These are phyloP conservation scores for Brassica incana DNA, from an alignment of 345 rosid species.

Conservation along the genomic window DNA sequence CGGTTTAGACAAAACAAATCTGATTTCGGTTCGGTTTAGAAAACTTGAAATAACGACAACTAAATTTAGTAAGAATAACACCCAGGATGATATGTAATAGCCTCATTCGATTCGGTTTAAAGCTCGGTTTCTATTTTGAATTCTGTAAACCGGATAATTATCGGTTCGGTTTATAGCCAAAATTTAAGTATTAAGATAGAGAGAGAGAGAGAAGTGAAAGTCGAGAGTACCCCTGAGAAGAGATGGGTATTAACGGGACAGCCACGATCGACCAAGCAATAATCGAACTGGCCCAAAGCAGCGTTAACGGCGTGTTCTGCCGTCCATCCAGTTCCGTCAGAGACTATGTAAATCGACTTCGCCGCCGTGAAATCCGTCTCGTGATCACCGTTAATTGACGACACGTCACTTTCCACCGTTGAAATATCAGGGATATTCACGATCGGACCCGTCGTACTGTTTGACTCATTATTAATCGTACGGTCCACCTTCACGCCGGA, in stretches of 20 bases:
- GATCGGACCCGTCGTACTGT: conserved; percentile 13
- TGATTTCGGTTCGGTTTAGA: neutral
- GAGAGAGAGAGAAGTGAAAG: neutral
- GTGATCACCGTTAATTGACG: conserved; percentile 35
- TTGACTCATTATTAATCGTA: conserved; percentile 26
- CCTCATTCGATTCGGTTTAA: conserved; percentile 9
- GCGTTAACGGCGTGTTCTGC: conserved; percentile 85
- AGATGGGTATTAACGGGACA: conserved; percentile 90
- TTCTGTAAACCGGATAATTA: neutral
- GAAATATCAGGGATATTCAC: conserved; percentile 10
- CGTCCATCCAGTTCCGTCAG: conserved; percentile 99
- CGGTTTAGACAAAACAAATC: neutral
- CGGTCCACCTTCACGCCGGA: conserved; percentile 72
- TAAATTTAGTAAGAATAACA: neutral
- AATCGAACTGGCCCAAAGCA: conserved; percentile 87
- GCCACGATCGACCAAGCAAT: conserved; percentile 83
- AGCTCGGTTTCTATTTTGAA: neutral
- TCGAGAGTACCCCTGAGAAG: conserved; percentile 74
- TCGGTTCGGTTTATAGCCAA: neutral
- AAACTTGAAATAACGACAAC: neutral
- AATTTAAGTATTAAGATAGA: neutral
- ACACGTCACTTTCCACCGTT: conserved; percentile 36
- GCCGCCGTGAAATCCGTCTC: conserved; percentile 40
- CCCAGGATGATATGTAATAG: neutral
- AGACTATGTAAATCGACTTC: conserved; percentile 78